Conservation (phyloP, 129 eudicot species). For the Lactuca sativa region DNA sequence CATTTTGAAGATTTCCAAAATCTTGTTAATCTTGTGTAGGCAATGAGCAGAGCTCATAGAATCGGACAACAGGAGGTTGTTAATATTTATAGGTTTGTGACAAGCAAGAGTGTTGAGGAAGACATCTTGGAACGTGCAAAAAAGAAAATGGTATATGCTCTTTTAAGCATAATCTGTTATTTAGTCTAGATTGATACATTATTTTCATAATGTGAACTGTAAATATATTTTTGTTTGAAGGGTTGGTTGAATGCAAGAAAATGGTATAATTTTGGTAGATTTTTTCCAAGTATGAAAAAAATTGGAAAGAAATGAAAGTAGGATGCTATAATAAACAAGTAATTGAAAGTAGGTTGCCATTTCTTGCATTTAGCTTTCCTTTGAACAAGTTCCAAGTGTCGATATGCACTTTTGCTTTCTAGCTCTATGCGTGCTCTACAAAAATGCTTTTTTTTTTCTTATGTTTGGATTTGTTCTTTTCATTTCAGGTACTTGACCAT, state of each 20-base stretch:
- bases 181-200: not conserved
- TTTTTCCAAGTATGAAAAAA: too few relatives aligned
- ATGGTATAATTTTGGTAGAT: too few relatives aligned
- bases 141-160: conserved; percentile 84
- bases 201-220: not conserved
- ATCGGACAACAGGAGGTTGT: conserved; percentile 99
- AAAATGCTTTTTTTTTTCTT: not conserved
- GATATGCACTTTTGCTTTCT: conserved; percentile 8
- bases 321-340: not conserved
- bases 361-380: too few relatives aligned
- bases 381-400: not conserved
- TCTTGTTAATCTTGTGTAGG: conserved; percentile 42
- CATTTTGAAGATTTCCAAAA: not conserved
- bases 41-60: conserved; percentile 99
- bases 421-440: conserved; percentile 5
- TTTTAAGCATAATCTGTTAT: not conserved
- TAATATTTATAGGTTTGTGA: conserved; percentile 93
- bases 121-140: conserved; percentile 99
- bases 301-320: not conserved
- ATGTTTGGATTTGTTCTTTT: conserved; percentile 1
- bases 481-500: conserved; percentile 88
- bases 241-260: too few relatives aligned
- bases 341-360: too few relatives aligned
- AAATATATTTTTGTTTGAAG: not conserved
- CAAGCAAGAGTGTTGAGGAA: conserved; percentile 99